These are phyloP conservation scores for Rhizoctonia solani DNA, from an alignment of 1,284 basidiomycete species.

Conservation along the genomic window DNA sequence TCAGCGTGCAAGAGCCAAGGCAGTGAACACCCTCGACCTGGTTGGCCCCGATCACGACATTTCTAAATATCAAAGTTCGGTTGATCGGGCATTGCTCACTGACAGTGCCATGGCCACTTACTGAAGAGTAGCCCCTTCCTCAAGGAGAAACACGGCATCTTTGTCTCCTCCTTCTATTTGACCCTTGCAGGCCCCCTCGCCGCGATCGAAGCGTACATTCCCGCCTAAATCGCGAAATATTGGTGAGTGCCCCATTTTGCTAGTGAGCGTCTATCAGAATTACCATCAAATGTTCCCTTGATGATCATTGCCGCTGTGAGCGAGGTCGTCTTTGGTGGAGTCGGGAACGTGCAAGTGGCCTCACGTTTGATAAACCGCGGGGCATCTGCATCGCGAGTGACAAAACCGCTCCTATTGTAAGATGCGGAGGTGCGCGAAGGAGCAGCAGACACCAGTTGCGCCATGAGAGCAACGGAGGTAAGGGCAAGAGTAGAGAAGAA, in stretches of 20 bases:
- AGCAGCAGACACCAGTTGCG: not conserved
- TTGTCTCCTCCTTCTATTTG: constrained; percentile 28
- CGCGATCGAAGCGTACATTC: constrained; percentile 9
- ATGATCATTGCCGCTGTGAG: not conserved
- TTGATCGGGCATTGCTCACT: not conserved
- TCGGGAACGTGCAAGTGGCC: constrained; percentile 3
- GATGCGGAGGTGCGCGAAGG: not conserved
- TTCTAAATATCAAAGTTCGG: constrained; percentile 39
- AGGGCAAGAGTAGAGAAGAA: not conserved
- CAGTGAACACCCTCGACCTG: too few species aligned
- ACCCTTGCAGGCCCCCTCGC: constrained; percentile 24
- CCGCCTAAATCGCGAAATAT: not conserved
- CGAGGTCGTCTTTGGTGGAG: not conserved
- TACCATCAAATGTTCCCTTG: constrained; percentile 6
- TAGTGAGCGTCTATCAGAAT: too few species aligned
- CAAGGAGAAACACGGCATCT: constrained; percentile 32
- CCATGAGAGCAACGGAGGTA: not conserved
- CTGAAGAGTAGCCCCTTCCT: constrained; percentile 48
- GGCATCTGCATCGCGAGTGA: constrained; percentile 1
- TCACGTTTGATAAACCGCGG: constrained; percentile 4
- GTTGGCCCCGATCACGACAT: constrained; percentile 51
- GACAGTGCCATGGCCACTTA: too few species aligned
- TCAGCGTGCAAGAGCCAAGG: too few species aligned
- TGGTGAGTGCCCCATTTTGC: too few species aligned
- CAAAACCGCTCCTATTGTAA: not conserved